Evolutionary conservation across 441 rosid genomes (phyloP).

Genomic region (Eutrema salsugineum): DNA sequence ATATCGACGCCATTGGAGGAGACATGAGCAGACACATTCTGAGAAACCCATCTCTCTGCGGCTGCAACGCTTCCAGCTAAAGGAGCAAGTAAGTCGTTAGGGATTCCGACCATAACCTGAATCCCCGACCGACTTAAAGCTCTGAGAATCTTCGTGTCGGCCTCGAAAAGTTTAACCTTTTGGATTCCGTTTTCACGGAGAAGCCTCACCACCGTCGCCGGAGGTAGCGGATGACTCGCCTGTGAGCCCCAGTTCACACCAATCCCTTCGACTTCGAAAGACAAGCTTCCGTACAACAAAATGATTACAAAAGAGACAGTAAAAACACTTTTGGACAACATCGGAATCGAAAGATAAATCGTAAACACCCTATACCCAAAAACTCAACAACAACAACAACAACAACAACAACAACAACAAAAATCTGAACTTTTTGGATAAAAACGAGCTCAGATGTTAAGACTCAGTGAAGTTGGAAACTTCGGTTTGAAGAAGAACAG

Average conservation of each 20-base stretch:
- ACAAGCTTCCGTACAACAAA: conserved; percentile 2
- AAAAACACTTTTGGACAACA: conserved; percentile 19
- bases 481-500: conserved; percentile 14
- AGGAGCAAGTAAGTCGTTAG: conserved; percentile 48
- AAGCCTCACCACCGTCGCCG: conserved; percentile 47
- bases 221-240: conserved; percentile 48
- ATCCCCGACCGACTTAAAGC: conserved; percentile 49
- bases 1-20: conserved; percentile 51
- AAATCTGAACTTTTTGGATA: not conserved
- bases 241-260: conserved; percentile 63
- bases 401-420: not conserved
- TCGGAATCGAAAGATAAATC: not conserved
- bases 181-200: conserved; percentile 48
- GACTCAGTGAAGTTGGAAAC: conserved; percentile 17
- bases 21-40: conserved; percentile 48
- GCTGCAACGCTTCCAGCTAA: conserved; percentile 39
- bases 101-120: conserved; percentile 62
- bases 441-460: conserved; percentile 14
- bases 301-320: conserved; percentile 9
- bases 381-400: not conserved
- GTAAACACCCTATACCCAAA: not conserved
- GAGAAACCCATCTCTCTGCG: conserved; percentile 56
- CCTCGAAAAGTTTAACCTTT: conserved; percentile 62
- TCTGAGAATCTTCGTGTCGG: conserved; percentile 32
- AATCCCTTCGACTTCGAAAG: conserved; percentile 14